phyloP scores from a whole-genome alignment of 2,329 filamentous ascomycete genomes.

The Microcyclospora tardicrescens region DNA sequence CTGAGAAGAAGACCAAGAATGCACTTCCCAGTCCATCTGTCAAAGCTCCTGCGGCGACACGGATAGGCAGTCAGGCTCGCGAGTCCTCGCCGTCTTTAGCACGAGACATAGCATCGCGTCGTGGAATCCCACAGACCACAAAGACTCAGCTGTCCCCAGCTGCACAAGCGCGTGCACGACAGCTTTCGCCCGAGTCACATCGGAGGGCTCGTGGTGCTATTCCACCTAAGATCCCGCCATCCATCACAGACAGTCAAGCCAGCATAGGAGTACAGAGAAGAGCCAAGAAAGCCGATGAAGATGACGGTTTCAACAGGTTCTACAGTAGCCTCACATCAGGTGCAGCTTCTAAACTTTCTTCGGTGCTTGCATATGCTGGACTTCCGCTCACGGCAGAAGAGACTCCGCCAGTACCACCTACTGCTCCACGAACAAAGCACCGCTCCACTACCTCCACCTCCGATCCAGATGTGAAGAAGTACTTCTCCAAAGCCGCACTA shows the following conservation, averaged over 20 bases:
- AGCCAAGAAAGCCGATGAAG: constrained; percentile 15
- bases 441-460: constrained; percentile 18
- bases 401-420: constrained; percentile 12
- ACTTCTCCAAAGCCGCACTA: constrained; percentile 77
- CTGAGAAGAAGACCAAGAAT: too few species aligned
- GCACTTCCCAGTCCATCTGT: too few species aligned
- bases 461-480: constrained; percentile 60
- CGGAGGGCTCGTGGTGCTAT: constrained; percentile 8
- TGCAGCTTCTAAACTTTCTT: constrained; percentile 77
- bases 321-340: constrained; percentile 75
- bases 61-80: constrained; percentile 14
- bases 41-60: constrained; percentile 11
- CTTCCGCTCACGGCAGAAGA: constrained; percentile 50
- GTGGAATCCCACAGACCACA: constrained; percentile 21
- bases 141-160: constrained; percentile 14
- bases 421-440: constrained; percentile 18
- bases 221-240: constrained; percentile 16
- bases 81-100: constrained; percentile 25
- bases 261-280: constrained; percentile 5
- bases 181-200: constrained; percentile 19
- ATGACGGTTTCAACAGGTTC: constrained; percentile 74
- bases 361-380: constrained; percentile 83
- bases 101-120: constrained; percentile 25
- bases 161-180: constrained; percentile 17
- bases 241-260: constrained; percentile 19